These are phyloP conservation scores for Ilyonectria sp. DNA, from an alignment of 2,329 filamentous ascomycete genomes.

Conservation along the genomic window DNA sequence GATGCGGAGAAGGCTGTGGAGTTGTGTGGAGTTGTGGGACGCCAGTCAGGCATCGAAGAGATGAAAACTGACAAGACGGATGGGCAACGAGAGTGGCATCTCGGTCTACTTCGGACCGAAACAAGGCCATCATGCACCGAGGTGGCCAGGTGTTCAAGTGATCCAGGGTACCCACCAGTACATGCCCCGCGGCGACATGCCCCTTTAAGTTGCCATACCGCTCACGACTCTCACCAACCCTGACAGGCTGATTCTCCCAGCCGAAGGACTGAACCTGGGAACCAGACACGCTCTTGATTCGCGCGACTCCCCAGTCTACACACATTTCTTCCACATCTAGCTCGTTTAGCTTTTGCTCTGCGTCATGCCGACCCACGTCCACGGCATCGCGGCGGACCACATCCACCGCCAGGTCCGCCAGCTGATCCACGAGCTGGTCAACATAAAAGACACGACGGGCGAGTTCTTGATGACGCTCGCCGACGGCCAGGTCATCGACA, in stretches of 20 bases:
- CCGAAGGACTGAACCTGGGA: background rate
- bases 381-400: slow-evolving; percentile 63
- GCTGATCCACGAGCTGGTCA: slow-evolving; percentile 81
- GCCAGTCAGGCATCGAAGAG: background rate
- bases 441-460: slow-evolving; percentile 82
- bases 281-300: background rate
- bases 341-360: background rate
- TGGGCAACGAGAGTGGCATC: background rate
- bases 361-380: slow-evolving; percentile 53
- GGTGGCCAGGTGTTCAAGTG: slow-evolving; percentile 16
- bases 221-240: slow-evolving; percentile 5
- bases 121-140: slow-evolving; percentile 17
- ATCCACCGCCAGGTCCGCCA: slow-evolving; percentile 72
- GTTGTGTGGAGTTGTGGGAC: background rate
- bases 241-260: background rate
- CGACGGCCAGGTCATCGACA: slow-evolving; percentile 84
- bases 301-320: background rate
- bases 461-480: slow-evolving; percentile 80
- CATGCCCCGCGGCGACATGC: slow-evolving; percentile 16
- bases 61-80: background rate
- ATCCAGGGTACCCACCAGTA: slow-evolving; percentile 25
- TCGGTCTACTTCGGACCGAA: slow-evolving; percentile 31
- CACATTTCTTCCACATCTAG: background rate
- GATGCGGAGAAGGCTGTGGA: slow-evolving; percentile 23
- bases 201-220: slow-evolving; percentile 20